Percentiles rank a stretch among this genome's conserved stretches.
These are phyloP conservation scores for Crithidia expoeki DNA, from an alignment of 208 protist genomes.

Conservation along the genomic window DNA sequence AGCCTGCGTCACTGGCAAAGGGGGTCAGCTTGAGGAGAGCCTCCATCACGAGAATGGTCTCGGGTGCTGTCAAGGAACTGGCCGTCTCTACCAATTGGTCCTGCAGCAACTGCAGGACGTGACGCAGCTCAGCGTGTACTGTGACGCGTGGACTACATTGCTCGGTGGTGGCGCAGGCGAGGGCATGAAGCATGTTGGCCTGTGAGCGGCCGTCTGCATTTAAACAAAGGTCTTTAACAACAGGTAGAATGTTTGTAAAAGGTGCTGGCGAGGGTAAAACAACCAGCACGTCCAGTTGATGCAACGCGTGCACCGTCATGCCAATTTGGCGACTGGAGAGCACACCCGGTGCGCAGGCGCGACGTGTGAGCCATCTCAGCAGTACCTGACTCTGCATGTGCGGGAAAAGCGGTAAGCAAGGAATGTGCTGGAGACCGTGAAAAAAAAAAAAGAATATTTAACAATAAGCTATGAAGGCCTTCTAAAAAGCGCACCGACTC, in stretches of 20 bases:
- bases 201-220: constrained; percentile 45
- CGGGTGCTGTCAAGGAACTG: constrained; percentile 44
- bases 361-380: constrained; percentile 26
- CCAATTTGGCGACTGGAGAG: constrained; percentile 47
- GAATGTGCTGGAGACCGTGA: background rate
- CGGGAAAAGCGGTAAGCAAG: background rate
- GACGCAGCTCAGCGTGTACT: constrained; percentile 21
- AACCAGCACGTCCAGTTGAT: constrained; percentile 39
- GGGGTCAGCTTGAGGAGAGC: constrained; percentile 48
- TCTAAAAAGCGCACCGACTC: no score
- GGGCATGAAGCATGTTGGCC: constrained; percentile 55
- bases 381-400: constrained; percentile 15
- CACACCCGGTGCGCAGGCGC: constrained; percentile 42
- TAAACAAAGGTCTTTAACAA: constrained; percentile 23
- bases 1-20: constrained; percentile 17
- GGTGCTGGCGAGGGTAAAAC: background rate
- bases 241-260: constrained; percentile 14
- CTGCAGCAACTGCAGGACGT: constrained; percentile 41
- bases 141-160: constrained; percentile 32
- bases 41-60: constrained; percentile 63
- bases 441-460: no score
- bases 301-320: constrained; percentile 45
- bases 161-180: constrained; percentile 39
- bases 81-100: constrained; percentile 31
- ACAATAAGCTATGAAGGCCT: no score